Evolutionary conservation across 2,329 filamentous ascomycete species (phyloP).

Genomic region (Lachnellula arida): DNA sequence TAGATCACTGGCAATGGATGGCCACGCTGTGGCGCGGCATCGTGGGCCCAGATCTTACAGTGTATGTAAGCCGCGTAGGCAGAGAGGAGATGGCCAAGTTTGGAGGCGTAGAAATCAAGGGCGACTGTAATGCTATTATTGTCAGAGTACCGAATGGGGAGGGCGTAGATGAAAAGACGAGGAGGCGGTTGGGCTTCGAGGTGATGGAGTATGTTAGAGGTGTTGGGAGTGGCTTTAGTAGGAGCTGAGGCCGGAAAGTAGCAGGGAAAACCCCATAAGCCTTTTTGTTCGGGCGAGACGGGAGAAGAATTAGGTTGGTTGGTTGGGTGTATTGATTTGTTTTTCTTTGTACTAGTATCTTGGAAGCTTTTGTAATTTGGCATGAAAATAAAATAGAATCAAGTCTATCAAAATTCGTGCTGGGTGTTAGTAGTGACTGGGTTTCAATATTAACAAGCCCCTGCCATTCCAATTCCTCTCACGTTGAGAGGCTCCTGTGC

Average conservation of each 20-base stretch:
- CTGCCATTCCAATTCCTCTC: background rate
- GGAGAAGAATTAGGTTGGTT: background rate
- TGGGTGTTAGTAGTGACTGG: background rate
- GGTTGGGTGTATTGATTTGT: background rate
- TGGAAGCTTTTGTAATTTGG: background rate
- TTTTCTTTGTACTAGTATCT: background rate
- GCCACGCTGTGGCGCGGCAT: constrained; percentile 88
- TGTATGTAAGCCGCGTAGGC: constrained; percentile 52
- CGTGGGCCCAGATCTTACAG: constrained; percentile 72
- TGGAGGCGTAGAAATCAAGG: constrained; percentile 53
- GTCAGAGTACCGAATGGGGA: constrained; percentile 41
- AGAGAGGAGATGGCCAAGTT: constrained; percentile 35
- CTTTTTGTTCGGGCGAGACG: background rate
- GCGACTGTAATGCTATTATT: constrained; percentile 49
- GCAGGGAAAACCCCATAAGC: background rate
- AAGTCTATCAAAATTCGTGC: background rate
- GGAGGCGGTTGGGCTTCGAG: constrained; percentile 78
- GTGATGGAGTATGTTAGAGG: constrained; percentile 70
- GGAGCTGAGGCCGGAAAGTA: background rate
- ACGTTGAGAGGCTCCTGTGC: too few species aligned
- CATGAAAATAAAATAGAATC: background rate
- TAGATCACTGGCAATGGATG: constrained; percentile 98
- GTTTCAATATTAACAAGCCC: background rate
- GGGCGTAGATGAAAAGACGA: constrained; percentile 61
- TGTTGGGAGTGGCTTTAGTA: constrained; percentile 19